These are phyloP conservation scores for Pilobolus umbonatus DNA, from an alignment of 192 early-diverging fungal species.

Conservation along the genomic window DNA sequence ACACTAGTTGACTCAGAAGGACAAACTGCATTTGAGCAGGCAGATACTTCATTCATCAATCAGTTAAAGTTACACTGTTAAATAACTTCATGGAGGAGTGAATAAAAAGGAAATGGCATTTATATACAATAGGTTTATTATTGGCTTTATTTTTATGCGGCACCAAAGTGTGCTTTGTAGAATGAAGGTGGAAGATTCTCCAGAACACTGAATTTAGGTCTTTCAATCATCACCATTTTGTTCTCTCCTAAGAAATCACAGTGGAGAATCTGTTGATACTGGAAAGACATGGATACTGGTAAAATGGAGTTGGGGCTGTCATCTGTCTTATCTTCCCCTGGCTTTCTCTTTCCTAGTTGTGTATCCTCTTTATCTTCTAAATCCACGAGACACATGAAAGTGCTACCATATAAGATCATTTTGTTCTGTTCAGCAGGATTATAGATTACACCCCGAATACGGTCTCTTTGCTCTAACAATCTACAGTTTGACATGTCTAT, in stretches of 20 bases:
- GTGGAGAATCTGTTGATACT: slow-evolving; percentile 83
- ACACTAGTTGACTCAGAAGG: slow-evolving; percentile 18
- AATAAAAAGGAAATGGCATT: slow-evolving; percentile 5
- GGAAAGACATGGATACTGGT: slow-evolving; percentile 68
- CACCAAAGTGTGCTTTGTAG: slow-evolving; percentile 82
- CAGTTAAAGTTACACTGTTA: slow-evolving; percentile 1
- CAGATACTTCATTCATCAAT: slow-evolving; percentile 10
- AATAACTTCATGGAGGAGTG: neutral
- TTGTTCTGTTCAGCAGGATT: slow-evolving; percentile 59
- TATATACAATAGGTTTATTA: slow-evolving; percentile 3
- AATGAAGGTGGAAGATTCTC: slow-evolving; percentile 75
- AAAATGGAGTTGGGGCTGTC: too few species aligned
- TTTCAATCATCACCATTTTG: slow-evolving; percentile 84
- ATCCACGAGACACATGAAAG: slow-evolving; percentile 73
- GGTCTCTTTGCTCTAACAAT: slow-evolving; percentile 61
- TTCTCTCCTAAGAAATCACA: slow-evolving; percentile 65
- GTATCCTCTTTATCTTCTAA: slow-evolving; percentile 47
- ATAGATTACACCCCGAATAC: slow-evolving; percentile 68
- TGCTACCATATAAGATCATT: slow-evolving; percentile 64
- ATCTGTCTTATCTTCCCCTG: slow-evolving; percentile 52
- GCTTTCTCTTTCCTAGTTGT: slow-evolving; percentile 40
- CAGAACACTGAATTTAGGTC: slow-evolving; percentile 77
- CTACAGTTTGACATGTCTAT: slow-evolving; percentile 61
- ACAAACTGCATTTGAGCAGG: slow-evolving; percentile 23
- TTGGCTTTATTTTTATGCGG: slow-evolving; percentile 43